These are phyloP conservation scores for Hapsidospora chrysogenum DNA, from an alignment of 495 filamentous ascomycete species.

Conservation along the genomic window DNA sequence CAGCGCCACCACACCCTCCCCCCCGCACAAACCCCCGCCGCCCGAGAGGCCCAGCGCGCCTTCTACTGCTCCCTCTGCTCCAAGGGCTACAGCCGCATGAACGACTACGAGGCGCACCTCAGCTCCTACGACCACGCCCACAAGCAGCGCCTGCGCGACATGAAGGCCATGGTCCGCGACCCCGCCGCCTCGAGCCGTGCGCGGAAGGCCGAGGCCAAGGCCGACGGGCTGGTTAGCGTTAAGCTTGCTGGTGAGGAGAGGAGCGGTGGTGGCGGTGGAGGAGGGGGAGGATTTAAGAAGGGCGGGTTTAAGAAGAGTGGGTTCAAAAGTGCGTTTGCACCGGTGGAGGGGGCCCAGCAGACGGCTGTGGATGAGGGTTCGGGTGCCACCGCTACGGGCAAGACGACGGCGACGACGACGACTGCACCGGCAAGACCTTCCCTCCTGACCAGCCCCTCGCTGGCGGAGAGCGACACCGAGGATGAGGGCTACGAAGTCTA, in stretches of 20 bases:
- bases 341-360: constrained; percentile 14
- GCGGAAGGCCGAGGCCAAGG: constrained; percentile 52
- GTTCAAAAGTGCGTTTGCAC: constrained; percentile 36
- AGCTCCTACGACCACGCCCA: constrained; percentile 56
- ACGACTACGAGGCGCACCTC: constrained; percentile 54
- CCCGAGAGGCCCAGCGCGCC: constrained; percentile 69
- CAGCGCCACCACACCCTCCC: constrained; percentile 34
- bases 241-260: constrained; percentile 22
- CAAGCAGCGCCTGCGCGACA: constrained; percentile 47
- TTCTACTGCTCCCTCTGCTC: constrained; percentile 70
- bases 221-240: constrained; percentile 44
- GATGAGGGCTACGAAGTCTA: constrained; percentile 42
- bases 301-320: constrained; percentile 34
- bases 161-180: constrained; percentile 47
- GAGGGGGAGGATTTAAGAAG: constrained; percentile 35
- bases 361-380: constrained; percentile 1
- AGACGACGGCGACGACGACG: constrained; percentile 7
- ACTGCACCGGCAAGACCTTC: constrained; percentile 4
- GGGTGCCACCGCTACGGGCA: not conserved
- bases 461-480: constrained; percentile 37
- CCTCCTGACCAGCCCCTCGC: constrained; percentile 4
- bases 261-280: constrained; percentile 5
- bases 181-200: constrained; percentile 41
- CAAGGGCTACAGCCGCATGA: constrained; percentile 54
- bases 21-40: constrained; percentile 59